These are phyloP conservation scores for Pestalotiopsis sp. DNA, from an alignment of 2,329 filamentous ascomycete genomes.

Conservation along the genomic window DNA sequence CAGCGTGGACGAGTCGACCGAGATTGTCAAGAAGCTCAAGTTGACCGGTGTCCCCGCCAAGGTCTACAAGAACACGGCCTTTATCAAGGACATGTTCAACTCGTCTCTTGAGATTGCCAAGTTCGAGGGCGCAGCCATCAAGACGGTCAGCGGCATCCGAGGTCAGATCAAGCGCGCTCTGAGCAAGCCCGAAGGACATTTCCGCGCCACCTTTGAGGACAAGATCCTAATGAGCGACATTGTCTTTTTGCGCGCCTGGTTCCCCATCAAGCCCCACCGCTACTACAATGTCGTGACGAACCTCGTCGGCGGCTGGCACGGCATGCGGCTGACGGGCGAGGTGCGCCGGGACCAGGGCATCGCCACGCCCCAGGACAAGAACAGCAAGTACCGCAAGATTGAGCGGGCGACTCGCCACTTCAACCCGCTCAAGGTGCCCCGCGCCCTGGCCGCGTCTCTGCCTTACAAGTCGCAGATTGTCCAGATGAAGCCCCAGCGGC, in stretches of 20 bases:
- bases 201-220: conserved; percentile 97
- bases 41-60: conserved; percentile 93
- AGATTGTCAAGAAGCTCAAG: conserved; percentile 99
- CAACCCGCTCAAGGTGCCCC: conserved; percentile 77
- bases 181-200: conserved; percentile 90
- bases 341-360: conserved; percentile 79
- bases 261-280: conserved; percentile 88
- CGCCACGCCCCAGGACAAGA: conserved; percentile 76
- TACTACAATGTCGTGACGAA: conserved; percentile 98
- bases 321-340: conserved; percentile 93
- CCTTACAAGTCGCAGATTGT: conserved; percentile 93
- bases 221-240: conserved; percentile 97
- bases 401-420: conserved; percentile 73
- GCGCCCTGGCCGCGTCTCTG: conserved; percentile 78
- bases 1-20: conserved; percentile 90
- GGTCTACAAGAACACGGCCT: conserved; percentile 77
- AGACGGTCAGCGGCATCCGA: conserved; percentile 92
- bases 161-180: conserved; percentile 97
- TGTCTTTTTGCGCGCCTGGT: conserved; percentile 95
- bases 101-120: conserved; percentile 93
- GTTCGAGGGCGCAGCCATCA: conserved; percentile 91
- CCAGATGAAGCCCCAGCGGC: conserved; percentile 77
- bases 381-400: conserved; percentile 79
- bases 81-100: conserved; percentile 98
- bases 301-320: conserved; percentile 81